Evolutionary conservation across 2,329 filamentous ascomycete species (phyloP).

Genomic region (Leptographium galeiforme): DNA sequence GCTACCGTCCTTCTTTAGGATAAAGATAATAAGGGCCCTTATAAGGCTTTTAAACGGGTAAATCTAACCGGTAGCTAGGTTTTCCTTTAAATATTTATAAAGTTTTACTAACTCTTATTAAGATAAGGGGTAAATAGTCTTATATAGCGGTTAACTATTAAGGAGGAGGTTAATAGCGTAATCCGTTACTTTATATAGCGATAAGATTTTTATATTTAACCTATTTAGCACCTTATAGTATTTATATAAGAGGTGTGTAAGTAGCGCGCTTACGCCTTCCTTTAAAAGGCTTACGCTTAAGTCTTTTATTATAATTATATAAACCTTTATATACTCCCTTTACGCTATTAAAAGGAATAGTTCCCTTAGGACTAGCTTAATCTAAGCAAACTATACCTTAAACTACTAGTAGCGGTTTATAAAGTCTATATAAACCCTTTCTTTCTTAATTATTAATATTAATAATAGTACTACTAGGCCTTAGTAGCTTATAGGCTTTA

Average conservation of each 20-base stretch:
- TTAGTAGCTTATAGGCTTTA: no score
- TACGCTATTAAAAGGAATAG: no score
- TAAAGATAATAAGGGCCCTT: slow-evolving; percentile 2
- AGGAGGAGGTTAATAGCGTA: not conserved
- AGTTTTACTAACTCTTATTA: not conserved
- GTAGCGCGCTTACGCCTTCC: not conserved
- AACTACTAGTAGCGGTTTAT: no score
- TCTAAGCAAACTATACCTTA: no score
- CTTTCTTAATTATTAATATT: no score
- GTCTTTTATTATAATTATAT: not conserved
- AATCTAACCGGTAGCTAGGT: not conserved
- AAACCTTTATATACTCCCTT: no score
- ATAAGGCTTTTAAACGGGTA: not conserved
- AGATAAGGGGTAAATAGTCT: not conserved
- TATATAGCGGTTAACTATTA: not conserved
- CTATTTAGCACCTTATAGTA: not conserved
- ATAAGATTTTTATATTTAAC: not conserved
- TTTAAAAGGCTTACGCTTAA: not conserved
- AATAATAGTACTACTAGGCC: no score
- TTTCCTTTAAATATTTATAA: not conserved
- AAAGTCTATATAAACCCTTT: no score
- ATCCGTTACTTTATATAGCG: not conserved
- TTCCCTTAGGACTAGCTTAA: no score
- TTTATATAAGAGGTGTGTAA: not conserved
- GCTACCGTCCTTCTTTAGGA: not conserved